These are phyloP conservation scores for Komagataella pastoris DNA, from an alignment of 805 yeast genomes.

Conservation along the genomic window DNA sequence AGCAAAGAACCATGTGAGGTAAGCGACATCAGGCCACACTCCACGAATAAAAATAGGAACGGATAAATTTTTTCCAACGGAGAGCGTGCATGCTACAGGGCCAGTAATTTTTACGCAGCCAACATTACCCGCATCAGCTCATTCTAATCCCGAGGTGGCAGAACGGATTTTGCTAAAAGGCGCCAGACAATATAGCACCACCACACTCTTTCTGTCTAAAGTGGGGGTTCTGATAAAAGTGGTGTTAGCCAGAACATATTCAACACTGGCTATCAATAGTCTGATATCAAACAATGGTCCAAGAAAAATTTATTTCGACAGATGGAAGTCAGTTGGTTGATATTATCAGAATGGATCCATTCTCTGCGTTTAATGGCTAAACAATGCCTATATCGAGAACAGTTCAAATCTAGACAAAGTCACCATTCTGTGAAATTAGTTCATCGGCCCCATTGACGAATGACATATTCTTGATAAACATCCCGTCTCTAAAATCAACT, in stretches of 20 bases:
- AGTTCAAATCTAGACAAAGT: not conserved
- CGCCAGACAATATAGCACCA: too few species aligned
- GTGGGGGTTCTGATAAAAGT: too few species aligned
- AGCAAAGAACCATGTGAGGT: too few species aligned
- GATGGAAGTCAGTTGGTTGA: not conserved
- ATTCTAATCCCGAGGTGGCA: not conserved
- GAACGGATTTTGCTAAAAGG: too few species aligned
- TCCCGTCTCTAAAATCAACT: constrained; percentile 40
- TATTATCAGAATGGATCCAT: not conserved
- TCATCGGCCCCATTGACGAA: constrained; percentile 46
- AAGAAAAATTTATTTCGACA: too few species aligned
- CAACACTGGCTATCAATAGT: too few species aligned
- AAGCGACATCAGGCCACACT: not conserved
- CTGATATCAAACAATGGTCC: too few species aligned
- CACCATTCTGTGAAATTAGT: constrained; percentile 6
- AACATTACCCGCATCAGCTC: not conserved
- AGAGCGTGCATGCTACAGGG: not conserved
- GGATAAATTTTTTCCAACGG: not conserved
- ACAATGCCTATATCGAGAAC: too few species aligned
- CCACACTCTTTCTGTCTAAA: too few species aligned
- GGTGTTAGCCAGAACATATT: too few species aligned
- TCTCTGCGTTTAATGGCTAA: not conserved
- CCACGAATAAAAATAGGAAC: not conserved
- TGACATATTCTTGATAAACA: constrained; percentile 38
- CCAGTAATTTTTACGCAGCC: not conserved